These are phyloP conservation scores for Roridomyces roridus DNA, from an alignment of 768 basidiomycete genomes.

Conservation along the genomic window DNA sequence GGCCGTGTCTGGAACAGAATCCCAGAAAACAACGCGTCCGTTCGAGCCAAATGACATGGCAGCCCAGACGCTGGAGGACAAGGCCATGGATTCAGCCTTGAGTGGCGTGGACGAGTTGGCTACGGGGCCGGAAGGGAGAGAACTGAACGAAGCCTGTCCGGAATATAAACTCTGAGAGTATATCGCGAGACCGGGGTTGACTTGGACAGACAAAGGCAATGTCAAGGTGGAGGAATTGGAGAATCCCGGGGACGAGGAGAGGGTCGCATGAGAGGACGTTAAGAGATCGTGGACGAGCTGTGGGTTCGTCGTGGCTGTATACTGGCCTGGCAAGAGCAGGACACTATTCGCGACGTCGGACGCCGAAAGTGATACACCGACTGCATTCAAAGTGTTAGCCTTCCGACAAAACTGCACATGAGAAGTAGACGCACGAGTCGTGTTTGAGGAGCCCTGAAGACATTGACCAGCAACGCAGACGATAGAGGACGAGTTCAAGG, in stretches of 20 bases:
- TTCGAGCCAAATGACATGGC: conserved; percentile 63
- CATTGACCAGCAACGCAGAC: conserved; percentile 92
- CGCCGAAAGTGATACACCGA: conserved; percentile 71
- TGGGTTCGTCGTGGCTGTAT: conserved; percentile 73
- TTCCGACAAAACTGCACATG: neutral
- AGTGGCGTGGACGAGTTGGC: conserved; percentile 57
- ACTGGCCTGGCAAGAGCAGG: conserved; percentile 79
- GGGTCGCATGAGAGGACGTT: conserved; percentile 65
- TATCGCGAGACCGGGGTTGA: conserved; percentile 71
- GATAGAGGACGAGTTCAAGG: conserved; percentile 47
- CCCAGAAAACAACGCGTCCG: conserved; percentile 75
- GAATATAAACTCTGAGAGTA: conserved; percentile 70
- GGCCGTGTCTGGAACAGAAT: conserved; percentile 74
- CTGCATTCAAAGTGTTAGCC: conserved; percentile 41
- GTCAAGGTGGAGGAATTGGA: conserved; percentile 59
- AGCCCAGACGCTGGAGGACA: conserved; percentile 75
- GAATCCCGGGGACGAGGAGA: conserved; percentile 70
- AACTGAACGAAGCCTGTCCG: conserved; percentile 64
- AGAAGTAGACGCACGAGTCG: conserved; percentile 53
- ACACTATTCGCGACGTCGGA: conserved; percentile 57
- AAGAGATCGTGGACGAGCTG: conserved; percentile 72
- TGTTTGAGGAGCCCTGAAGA: conserved; percentile 78
- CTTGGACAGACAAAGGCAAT: conserved; percentile 70
- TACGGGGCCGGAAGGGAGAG: conserved; percentile 57
- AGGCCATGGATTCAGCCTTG: conserved; percentile 62